Conservation (phyloP, 257 asterid genomes). For the Gentiana macrophylla region DNA sequence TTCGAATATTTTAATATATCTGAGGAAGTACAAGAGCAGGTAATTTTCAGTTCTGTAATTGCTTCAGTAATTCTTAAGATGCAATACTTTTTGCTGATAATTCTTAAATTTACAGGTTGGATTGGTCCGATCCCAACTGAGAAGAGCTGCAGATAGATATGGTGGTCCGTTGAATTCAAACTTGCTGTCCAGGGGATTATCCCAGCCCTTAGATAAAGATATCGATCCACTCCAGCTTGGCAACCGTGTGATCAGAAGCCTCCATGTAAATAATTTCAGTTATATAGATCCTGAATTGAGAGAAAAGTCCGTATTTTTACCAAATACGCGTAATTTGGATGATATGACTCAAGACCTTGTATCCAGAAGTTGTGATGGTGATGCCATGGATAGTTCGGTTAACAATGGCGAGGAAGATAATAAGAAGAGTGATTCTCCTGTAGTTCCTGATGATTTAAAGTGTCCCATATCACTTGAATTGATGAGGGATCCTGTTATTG, state of each 20-base stretch:
- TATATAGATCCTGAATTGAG: constrained; percentile 46
- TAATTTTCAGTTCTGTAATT: constrained; percentile 15
- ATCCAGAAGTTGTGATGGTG: no score
- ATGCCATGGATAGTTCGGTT: constrained; percentile 21
- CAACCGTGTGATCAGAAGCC: constrained; percentile 33
- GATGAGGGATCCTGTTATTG: constrained; percentile 96
- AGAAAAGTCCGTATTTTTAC: constrained; percentile 20
- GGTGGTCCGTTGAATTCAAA: constrained; percentile 61
- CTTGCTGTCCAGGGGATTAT: constrained; percentile 42
- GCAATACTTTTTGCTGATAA: constrained; percentile 10
- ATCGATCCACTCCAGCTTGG: constrained; percentile 43
- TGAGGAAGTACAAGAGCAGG: constrained; percentile 97
- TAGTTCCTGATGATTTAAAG: constrained; percentile 67
- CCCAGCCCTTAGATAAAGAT: constrained; percentile 62
- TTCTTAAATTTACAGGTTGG: constrained; percentile 47
- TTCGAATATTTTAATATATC: constrained; percentile 64
- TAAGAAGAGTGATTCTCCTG: constrained; percentile 48
- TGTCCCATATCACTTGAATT: constrained; percentile 97
- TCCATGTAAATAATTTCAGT: constrained; percentile 38
- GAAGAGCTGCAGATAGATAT: constrained; percentile 79
- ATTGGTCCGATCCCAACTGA: constrained; percentile 57
- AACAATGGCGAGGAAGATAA: constrained; percentile 40
- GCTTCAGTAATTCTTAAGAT: constrained; percentile 3
- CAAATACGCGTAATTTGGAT: constrained; percentile 23
- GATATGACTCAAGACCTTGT: constrained; percentile 16